phyloP scores from a whole-genome alignment of 2,329 filamentous ascomycete genomes.

The Colletotrichum simmondsii region DNA sequence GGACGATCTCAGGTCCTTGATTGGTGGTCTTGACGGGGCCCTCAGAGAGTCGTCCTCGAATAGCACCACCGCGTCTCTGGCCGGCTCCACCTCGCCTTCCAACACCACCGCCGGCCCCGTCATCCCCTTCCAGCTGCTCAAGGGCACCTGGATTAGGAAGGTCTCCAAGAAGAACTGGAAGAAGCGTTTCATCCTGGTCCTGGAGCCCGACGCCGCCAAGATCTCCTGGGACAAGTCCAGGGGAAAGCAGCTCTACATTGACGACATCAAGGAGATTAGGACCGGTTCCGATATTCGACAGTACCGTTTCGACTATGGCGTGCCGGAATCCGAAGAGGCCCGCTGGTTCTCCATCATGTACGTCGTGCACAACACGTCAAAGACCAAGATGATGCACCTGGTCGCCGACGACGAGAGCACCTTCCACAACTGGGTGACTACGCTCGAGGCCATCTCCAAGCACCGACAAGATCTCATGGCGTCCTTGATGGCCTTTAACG shows the following conservation, averaged over 20 bases:
- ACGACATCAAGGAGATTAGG: slow-evolving; percentile 93
- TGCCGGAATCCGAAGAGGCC: slow-evolving; percentile 73
- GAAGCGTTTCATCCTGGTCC: slow-evolving; percentile 76
- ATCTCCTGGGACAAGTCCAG: slow-evolving; percentile 83
- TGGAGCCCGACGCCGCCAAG: slow-evolving; percentile 86
- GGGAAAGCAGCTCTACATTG: slow-evolving; percentile 90
- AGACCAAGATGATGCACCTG: slow-evolving; percentile 88
- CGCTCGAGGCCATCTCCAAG: slow-evolving; percentile 84
- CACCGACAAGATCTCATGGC: slow-evolving; percentile 92
- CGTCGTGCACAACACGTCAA: slow-evolving; percentile 79
- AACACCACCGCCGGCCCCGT: slow-evolving; percentile 72
- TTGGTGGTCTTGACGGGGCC: slow-evolving; percentile 51
- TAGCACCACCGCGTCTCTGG: slow-evolving; percentile 59
- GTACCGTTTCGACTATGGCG: slow-evolving; percentile 85
- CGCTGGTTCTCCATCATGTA: slow-evolving; percentile 94
- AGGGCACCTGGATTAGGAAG: slow-evolving; percentile 83
- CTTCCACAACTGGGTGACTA: slow-evolving; percentile 83
- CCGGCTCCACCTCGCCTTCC: slow-evolving; percentile 49
- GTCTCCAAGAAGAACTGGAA: slow-evolving; percentile 84
- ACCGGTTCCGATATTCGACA: slow-evolving; percentile 86
- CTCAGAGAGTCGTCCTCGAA: slow-evolving; percentile 59
- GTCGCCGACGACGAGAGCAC: slow-evolving; percentile 80
- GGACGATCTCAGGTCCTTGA: slow-evolving; percentile 56
- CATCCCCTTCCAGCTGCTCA: slow-evolving; percentile 79
- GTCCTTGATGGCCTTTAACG: slow-evolving; percentile 85